phyloP scores from a whole-genome alignment of 75 land plant species.

The Picea glauca region DNA sequence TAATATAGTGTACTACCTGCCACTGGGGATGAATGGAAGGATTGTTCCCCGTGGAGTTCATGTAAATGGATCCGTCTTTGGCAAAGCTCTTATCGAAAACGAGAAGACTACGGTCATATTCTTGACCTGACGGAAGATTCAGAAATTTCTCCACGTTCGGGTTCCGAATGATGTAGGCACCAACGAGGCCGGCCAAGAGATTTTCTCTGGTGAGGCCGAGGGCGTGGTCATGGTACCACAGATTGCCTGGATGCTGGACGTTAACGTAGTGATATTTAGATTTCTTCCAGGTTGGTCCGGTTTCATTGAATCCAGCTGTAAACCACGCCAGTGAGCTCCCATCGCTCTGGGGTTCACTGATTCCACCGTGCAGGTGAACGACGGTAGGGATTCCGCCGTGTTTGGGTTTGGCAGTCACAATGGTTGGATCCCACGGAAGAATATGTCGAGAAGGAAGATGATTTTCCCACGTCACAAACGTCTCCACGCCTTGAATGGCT shows the following conservation, averaged over 20 bases:
- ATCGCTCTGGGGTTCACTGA: conserved; percentile 27
- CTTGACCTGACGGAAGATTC: conserved; percentile 15
- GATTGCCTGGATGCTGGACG: conserved; percentile 20
- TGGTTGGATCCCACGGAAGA: conserved; percentile 18
- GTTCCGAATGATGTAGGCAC: conserved; percentile 19
- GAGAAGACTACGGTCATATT: conserved; percentile 19
- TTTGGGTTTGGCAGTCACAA: conserved; percentile 14
- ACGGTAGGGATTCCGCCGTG: conserved; percentile 35
- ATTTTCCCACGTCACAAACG: conserved; percentile 45
- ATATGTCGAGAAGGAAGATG: conserved; percentile 25
- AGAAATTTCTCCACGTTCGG: conserved; percentile 14
- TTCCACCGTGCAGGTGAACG: conserved; percentile 34
- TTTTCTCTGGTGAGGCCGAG: conserved; percentile 29
- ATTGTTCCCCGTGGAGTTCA: conserved; percentile 29
- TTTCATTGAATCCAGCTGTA: conserved; percentile 20
- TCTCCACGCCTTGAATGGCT: conserved; percentile 36
- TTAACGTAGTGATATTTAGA: conserved; percentile 17
- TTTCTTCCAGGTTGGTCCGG: conserved; percentile 27
- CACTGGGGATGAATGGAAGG: conserved; percentile 35
- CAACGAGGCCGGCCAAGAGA: conserved; percentile 28
- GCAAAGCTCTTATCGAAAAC: conserved; percentile 22
- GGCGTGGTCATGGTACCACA: conserved; percentile 47
- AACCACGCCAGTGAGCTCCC: conserved; percentile 34
- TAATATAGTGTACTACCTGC: conserved; percentile 19
- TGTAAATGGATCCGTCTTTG: conserved; percentile 21